phyloP scores from a whole-genome alignment of 306 rosid genomes.

The Rubus idaeus region DNA sequence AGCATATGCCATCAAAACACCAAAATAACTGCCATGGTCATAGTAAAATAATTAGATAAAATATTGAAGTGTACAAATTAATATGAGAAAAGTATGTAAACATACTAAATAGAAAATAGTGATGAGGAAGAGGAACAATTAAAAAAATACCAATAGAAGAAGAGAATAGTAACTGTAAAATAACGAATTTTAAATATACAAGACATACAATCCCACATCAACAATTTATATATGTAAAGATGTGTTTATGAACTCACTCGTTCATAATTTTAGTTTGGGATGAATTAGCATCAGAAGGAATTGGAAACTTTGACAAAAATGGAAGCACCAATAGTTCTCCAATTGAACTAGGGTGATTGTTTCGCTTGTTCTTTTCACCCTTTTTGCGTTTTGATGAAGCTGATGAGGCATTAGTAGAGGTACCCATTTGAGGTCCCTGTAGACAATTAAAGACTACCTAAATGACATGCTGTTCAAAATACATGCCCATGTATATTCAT shows the following conservation, averaged over 20 bases:
- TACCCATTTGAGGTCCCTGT: slow-evolving; percentile 69
- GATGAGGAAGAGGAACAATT: background rate
- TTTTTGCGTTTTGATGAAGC: slow-evolving; percentile 75
- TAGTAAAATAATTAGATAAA: slow-evolving; percentile 14
- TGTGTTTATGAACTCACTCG: slow-evolving; percentile 54
- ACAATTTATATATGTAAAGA: background rate
- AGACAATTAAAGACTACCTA: slow-evolving; percentile 29
- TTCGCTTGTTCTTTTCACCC: slow-evolving; percentile 63
- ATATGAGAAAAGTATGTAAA: background rate
- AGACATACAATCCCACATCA: background rate
- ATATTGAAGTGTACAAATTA: background rate
- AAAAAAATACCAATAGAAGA: background rate
- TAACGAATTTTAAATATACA: slow-evolving; percentile 1
- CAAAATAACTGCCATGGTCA: slow-evolving; percentile 68
- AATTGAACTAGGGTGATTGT: slow-evolving; percentile 49
- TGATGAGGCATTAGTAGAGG: slow-evolving; percentile 38
- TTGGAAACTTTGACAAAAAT: slow-evolving; percentile 74
- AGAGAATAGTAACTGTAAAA: background rate
- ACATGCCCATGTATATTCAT: slow-evolving; percentile 17
- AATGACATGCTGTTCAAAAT: slow-evolving; percentile 24
- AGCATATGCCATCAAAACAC: slow-evolving; percentile 81
- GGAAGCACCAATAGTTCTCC: slow-evolving; percentile 95
- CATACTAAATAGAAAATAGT: background rate
- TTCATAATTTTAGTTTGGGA: slow-evolving; percentile 47
- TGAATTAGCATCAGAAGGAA: slow-evolving; percentile 61